Percentiles rank a stretch among this genome's conserved stretches.
These are phyloP conservation scores for Lactarius tabidus DNA, from an alignment of 768 basidiomycete species.

Conservation along the genomic window DNA sequence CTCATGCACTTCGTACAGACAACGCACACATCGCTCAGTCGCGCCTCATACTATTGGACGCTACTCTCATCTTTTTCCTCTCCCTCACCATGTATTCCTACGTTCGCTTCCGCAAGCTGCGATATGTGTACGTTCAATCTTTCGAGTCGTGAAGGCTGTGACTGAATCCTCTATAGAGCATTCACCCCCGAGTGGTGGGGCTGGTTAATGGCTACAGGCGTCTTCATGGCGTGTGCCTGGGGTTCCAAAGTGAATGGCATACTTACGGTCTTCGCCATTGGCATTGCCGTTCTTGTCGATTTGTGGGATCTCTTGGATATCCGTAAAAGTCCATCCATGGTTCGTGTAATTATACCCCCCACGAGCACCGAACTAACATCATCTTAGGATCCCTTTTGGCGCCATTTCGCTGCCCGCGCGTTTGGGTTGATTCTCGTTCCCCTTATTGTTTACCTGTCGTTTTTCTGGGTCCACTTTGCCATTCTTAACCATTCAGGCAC, in stretches of 20 bases:
- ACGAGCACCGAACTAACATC: background rate
- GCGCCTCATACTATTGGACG: constrained; percentile 94
- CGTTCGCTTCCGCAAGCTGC: constrained; percentile 89
- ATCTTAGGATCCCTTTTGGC: constrained; percentile 62
- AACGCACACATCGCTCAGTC: constrained; percentile 95
- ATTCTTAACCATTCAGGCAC: constrained; percentile 85
- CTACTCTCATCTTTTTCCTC: constrained; percentile 94
- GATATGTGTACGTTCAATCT: constrained; percentile 63
- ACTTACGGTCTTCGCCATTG: constrained; percentile 84
- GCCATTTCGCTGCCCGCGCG: constrained; percentile 83
- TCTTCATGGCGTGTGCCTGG: constrained; percentile 94
- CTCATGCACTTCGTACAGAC: constrained; percentile 45
- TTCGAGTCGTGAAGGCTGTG: background rate
- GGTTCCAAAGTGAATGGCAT: constrained; percentile 98
- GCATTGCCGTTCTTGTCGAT: constrained; percentile 87
- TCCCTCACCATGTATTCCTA: constrained; percentile 89
- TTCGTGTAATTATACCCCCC: background rate
- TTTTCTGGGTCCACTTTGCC: constrained; percentile 95
- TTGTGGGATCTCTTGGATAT: constrained; percentile 92
- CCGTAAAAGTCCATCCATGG: constrained; percentile 76
- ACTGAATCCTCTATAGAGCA: constrained; percentile 48
- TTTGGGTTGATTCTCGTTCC: constrained; percentile 86
- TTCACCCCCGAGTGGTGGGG: constrained; percentile 92
- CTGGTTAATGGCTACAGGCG: constrained; percentile 87
- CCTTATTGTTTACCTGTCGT: constrained; percentile 83